Base-by-base conservation (phyloP, 129 eudicot genomes). In the Dittrichia graveolens region DNA sequence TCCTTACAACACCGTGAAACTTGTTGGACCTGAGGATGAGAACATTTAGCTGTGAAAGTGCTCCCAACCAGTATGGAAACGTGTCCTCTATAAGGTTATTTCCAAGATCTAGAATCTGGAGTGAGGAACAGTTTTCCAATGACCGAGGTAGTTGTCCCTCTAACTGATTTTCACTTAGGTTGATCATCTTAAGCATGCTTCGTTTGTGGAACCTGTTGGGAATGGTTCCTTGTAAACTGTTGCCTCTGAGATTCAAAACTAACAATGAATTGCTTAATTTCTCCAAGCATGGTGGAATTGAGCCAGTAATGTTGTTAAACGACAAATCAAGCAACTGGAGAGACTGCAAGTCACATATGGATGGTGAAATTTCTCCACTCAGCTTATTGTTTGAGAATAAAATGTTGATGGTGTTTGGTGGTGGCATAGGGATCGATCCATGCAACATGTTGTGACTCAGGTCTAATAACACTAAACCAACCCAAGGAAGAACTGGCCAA, bases 191-290 rank as follows among this genome's bases (percentile, higher is more conserved):
- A 43, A 74, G 61, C 63, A 43, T 39, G 63, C 72, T 46, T 74
- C 57, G 39, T 1, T 50, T 42, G 3, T 14, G 41, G 61, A 68
- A 69, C n/a, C 10, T 61, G 13, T 49, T 8, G 31, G 77, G 77
- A 60, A 78, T 60, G 15, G 71, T 78, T 53, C 83, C 83, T 12
- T 34, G 75, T 12, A 79, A 79, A 14, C 1, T 44, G 74, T 79
- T 79, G 18, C 55, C 34, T 53, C 63, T 54, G 42, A 79, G 66
- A 56, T 72, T 65, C 56, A 79, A 4, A 13, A 72, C 68, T 10
- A 42, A 8, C 58, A 78, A 48, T 0, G 73, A 44, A n/a, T 48
- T 56, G 15, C 34, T 62, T n/a, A 59, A 13, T 35, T 19, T 61
- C 46, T 38, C 65, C 61, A 79, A 64, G 50, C 82, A 78, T 41